Percentiles rank a stretch among this genome's conserved stretches.
Evolutionary conservation across 2,329 filamentous ascomycete genomes (phyloP).

Genomic region (Epichloe gansuensis): DNA sequence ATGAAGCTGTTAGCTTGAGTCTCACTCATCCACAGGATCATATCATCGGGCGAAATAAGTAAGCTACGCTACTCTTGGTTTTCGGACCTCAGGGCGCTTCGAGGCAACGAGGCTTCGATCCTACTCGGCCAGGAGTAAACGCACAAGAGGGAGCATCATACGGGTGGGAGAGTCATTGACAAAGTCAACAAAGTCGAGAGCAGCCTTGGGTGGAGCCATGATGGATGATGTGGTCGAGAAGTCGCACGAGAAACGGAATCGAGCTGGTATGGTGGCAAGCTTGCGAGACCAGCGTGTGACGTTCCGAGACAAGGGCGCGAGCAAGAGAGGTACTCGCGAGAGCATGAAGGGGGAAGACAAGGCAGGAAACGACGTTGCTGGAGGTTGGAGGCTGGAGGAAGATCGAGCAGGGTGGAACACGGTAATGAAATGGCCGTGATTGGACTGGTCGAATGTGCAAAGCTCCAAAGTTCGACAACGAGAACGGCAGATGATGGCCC

Average conservation of each 20-base stretch:
- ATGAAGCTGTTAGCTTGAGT: neutral
- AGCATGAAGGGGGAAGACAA: neutral
- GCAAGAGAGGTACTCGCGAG: neutral
- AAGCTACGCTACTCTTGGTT: no score
- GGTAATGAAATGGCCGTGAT: neutral
- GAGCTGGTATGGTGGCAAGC: neutral
- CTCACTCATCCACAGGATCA: no score
- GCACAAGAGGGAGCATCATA: constrained; percentile 31
- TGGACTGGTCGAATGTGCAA: neutral
- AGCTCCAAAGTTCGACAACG: neutral
- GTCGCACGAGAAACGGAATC: neutral
- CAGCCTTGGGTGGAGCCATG: constrained; percentile 45
- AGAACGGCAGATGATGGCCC: neutral
- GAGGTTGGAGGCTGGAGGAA: neutral
- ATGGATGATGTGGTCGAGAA: constrained; percentile 20
- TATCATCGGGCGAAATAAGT: no score
- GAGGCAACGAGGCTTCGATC: neutral
- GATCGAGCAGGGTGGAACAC: neutral
- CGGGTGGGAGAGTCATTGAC: constrained; percentile 90
- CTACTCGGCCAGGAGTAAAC: neutral
- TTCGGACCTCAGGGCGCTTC: no score
- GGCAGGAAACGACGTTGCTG: neutral
- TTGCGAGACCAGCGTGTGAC: neutral
- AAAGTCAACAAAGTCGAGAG: constrained; percentile 81
- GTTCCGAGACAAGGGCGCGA: neutral